These are phyloP conservation scores for Cryphonectria naterciae DNA, from an alignment of 2,329 filamentous ascomycete species.

Conservation along the genomic window DNA sequence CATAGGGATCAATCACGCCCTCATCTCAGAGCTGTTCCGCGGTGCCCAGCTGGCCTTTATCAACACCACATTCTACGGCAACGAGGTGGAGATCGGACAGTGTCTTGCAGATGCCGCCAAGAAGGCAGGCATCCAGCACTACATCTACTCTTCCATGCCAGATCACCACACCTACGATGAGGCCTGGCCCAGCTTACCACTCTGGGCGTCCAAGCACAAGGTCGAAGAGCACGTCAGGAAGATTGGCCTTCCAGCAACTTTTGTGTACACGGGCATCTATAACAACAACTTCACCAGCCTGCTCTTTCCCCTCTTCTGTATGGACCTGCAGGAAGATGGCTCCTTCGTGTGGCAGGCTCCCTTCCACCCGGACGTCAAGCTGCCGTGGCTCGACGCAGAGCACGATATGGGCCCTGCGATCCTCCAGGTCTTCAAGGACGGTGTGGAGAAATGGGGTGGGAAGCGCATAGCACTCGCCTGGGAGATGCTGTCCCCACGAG, in stretches of 20 bases:
- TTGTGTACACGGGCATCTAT: slow-evolving; percentile 96
- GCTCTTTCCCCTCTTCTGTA: slow-evolving; percentile 91
- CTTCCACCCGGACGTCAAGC: slow-evolving; percentile 84
- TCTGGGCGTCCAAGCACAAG: slow-evolving; percentile 91
- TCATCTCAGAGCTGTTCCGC: slow-evolving; percentile 79
- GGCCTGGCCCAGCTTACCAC: slow-evolving; percentile 79
- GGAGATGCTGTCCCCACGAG: slow-evolving; percentile 80
- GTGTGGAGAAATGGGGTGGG: slow-evolving; percentile 79
- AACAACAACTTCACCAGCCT: slow-evolving; percentile 99
- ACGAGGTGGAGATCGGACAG: slow-evolving; percentile 88
- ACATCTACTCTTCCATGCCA: slow-evolving; percentile 96
- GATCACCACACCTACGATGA: slow-evolving; percentile 83
- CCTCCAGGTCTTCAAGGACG: slow-evolving; percentile 94
- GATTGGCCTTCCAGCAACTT: slow-evolving; percentile 82
- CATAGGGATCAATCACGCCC: slow-evolving; percentile 69
- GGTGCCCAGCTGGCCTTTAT: slow-evolving; percentile 91
- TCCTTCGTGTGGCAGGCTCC: slow-evolving; percentile 93
- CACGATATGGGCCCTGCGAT: slow-evolving; percentile 93
- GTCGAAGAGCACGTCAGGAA: slow-evolving; percentile 90
- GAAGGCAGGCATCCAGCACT: slow-evolving; percentile 82
- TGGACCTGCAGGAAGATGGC: slow-evolving; percentile 83
- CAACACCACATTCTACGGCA: slow-evolving; percentile 96
- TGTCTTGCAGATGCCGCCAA: slow-evolving; percentile 89
- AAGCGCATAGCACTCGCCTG: slow-evolving; percentile 85
- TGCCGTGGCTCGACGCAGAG: slow-evolving; percentile 96